Conservation (phyloP, 352 stramenopile genomes). For the Stramenopiles sp. region DNA sequence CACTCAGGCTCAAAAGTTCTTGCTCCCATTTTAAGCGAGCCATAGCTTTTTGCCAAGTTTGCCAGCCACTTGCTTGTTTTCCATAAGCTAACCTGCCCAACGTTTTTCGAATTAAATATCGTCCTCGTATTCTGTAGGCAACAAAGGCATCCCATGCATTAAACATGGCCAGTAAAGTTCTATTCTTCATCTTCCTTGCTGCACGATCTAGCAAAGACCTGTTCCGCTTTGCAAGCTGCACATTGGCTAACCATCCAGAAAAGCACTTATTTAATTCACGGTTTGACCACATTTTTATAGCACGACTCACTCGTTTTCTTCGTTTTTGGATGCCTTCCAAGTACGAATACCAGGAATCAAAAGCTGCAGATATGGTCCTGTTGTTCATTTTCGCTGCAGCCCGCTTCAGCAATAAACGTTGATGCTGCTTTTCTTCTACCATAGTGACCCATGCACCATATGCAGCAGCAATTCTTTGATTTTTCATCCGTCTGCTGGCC, state of each 20-base stretch:
- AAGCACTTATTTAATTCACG: not conserved
- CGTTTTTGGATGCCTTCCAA: not conserved
- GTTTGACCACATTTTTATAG: conserved; percentile 6
- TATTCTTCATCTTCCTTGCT: not conserved
- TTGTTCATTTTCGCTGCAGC: not conserved
- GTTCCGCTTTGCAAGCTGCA: not conserved
- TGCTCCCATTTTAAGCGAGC: conserved; percentile 4
- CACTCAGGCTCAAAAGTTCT: not conserved
- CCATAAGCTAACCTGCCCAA: not conserved
- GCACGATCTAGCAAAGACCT: not conserved
- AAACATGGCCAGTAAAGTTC: not conserved
- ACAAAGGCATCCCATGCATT: conserved; percentile 1
- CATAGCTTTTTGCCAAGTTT: conserved; percentile 3
- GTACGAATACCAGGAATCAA: not conserved
- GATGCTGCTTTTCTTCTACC: not conserved
- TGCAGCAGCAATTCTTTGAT: not conserved
- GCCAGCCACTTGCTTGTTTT: not conserved
- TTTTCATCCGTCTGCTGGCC: conserved; percentile 7
- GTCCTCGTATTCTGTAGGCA: not conserved
- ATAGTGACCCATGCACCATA: not conserved
- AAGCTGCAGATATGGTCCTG: not conserved
- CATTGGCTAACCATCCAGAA: not conserved
- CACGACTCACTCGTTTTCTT: not conserved
- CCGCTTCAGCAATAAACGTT: not conserved
- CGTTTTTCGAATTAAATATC: conserved; percentile 6